These are phyloP conservation scores for Dinochytrium kinnereticum DNA, from an alignment of 371 early-diverging fungal genomes.

Conservation along the genomic window DNA sequence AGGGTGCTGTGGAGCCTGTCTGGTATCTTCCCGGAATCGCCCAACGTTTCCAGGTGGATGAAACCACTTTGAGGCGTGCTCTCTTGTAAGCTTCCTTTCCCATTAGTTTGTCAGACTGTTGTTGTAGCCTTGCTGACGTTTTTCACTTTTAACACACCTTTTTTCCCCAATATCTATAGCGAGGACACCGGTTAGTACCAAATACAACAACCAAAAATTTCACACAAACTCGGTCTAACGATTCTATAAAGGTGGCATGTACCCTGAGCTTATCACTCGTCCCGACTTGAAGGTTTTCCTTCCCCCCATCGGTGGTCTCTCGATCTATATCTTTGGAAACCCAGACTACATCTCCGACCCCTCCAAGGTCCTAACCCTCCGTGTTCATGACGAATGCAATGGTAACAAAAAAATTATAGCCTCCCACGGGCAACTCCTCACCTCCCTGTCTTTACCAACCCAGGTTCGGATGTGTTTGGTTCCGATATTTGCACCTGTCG, in stretches of 20 bases:
- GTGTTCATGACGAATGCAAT: constrained; percentile 77
- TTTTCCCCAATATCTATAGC: constrained; percentile 16
- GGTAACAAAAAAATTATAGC: constrained; percentile 24
- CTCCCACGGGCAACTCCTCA: not conserved
- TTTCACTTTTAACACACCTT: not conserved
- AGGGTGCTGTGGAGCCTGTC: constrained; percentile 96
- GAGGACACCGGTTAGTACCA: constrained; percentile 25
- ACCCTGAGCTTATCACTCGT: constrained; percentile 93
- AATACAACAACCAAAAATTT: too few relatives aligned
- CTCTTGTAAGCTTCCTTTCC: constrained; percentile 67
- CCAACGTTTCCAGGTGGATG: constrained; percentile 85
- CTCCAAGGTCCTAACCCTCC: constrained; percentile 79
- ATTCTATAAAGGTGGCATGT: constrained; percentile 87
- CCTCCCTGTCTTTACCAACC: not conserved
- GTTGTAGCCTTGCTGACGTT: too few relatives aligned
- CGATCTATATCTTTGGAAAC: constrained; percentile 93
- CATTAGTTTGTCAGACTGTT: not conserved
- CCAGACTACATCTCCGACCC: constrained; percentile 81
- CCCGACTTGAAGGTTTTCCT: constrained; percentile 93
- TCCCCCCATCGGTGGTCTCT: constrained; percentile 94
- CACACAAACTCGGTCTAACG: not conserved
- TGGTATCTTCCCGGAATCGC: constrained; percentile 96
- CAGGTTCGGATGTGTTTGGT: constrained; percentile 91
- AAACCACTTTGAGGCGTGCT: constrained; percentile 81
- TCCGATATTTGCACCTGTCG: constrained; percentile 79